Evolutionary conservation across 2,329 filamentous ascomycete genomes (phyloP).

Genomic region (Trichoderma pleuroti): DNA sequence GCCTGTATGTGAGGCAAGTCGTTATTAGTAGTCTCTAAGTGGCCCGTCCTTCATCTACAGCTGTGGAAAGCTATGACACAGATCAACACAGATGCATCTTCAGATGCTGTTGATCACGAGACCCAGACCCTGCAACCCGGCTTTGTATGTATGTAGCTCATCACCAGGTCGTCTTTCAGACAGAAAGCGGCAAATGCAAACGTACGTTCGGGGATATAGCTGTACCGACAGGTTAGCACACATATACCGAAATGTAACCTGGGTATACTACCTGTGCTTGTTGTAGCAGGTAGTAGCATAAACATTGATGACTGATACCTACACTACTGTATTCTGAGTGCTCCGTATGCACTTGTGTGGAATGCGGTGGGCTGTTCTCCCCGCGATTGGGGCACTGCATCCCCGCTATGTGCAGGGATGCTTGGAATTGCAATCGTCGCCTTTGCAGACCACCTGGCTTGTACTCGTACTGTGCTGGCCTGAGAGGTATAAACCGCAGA

Average conservation of each 20-base stretch:
- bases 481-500: not conserved
- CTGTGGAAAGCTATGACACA: conserved; percentile 6
- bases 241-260: not conserved
- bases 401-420: conserved; percentile 1
- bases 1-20: not conserved
- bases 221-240: not conserved
- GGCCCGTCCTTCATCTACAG: not conserved
- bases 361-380: not conserved
- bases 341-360: not conserved
- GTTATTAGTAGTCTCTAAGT: not conserved
- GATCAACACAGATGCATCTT: conserved; percentile 2
- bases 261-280: not conserved
- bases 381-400: not conserved
- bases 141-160: not conserved
- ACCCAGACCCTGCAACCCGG: not conserved
- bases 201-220: not conserved
- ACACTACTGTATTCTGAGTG: not conserved
- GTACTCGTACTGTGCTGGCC: not conserved
- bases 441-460: not conserved
- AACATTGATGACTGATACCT: not conserved
- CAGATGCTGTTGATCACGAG: conserved; percentile 8
- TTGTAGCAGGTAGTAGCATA: not conserved
- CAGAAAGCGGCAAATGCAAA: not conserved
- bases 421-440: conserved; percentile 11
- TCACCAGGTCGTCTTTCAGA: not conserved